Evolutionary conservation across 1,284 basidiomycete species (phyloP).

Genomic region (Apiotrichum gamsii): DNA sequence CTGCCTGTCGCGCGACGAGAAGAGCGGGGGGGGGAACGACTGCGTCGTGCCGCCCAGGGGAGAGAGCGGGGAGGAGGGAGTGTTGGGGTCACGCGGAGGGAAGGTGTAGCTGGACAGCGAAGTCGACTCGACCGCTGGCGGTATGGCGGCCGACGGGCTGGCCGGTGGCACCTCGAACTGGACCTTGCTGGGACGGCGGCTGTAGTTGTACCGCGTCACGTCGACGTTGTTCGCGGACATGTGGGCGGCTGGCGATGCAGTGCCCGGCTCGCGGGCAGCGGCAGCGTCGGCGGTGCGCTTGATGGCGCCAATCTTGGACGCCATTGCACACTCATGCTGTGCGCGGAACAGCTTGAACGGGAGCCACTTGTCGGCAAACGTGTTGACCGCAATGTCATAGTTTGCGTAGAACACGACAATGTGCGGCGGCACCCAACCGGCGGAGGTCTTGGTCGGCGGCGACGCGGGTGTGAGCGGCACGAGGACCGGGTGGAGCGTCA

Average conservation of each 20-base stretch:
- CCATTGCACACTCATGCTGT: constrained; percentile 47
- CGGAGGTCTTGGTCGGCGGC: constrained; percentile 12
- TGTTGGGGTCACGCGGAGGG: constrained; percentile 8
- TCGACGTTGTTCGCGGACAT: constrained; percentile 6
- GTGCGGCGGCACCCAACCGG: constrained; percentile 41
- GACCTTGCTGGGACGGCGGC: constrained; percentile 40
- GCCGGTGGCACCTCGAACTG: constrained; percentile 38
- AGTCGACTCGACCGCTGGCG: neutral
- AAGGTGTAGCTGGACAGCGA: constrained; percentile 24
- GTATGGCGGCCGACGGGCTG: neutral
- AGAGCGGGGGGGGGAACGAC: constrained; percentile 5
- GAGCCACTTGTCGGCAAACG: constrained; percentile 46
- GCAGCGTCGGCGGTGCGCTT: constrained; percentile 6
- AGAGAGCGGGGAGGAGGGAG: neutral
- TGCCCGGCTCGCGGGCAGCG: constrained; percentile 1
- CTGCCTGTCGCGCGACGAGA: constrained; percentile 6
- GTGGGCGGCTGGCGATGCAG: constrained; percentile 2
- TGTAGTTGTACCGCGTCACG: constrained; percentile 9
- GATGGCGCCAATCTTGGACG: constrained; percentile 23
- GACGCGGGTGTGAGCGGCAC: constrained; percentile 37
- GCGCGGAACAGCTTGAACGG: constrained; percentile 49
- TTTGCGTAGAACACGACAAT: constrained; percentile 48
- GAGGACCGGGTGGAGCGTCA: constrained; percentile 38
- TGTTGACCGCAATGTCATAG: constrained; percentile 46
- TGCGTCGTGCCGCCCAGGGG: neutral